These are phyloP conservation scores for Calonectria pseudoturangicola DNA, from an alignment of 2,329 filamentous ascomycete species.

Conservation along the genomic window DNA sequence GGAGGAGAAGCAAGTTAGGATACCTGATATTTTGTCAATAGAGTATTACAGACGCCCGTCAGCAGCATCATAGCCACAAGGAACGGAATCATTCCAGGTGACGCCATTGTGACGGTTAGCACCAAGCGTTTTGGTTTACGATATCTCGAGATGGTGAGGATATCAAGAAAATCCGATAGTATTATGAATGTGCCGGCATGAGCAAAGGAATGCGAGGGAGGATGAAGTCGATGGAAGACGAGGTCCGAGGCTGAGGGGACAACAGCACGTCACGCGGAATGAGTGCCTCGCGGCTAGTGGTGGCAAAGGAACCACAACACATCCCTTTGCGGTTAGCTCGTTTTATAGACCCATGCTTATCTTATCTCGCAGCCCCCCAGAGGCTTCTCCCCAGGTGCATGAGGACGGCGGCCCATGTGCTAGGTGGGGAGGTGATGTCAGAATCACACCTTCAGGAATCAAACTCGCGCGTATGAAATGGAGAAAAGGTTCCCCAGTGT, in stretches of 20 bases:
- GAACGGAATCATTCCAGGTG: constrained; percentile 84
- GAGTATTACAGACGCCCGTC: constrained; percentile 96
- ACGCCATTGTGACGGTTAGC: constrained; percentile 75
- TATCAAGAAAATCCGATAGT: background rate
- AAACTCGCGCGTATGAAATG: background rate
- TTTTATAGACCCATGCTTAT: constrained; percentile 12
- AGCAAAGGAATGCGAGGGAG: background rate
- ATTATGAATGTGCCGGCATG: background rate
- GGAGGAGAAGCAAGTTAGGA: constrained; percentile 49
- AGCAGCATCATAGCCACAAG: constrained; percentile 97
- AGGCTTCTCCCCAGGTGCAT: background rate
- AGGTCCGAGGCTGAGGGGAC: constrained; percentile 26
- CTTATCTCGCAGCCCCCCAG: constrained; percentile 13
- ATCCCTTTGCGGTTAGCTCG: background rate
- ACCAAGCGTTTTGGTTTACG: constrained; percentile 17
- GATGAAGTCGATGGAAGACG: background rate
- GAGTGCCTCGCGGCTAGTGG: constrained; percentile 18
- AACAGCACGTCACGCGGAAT: constrained; percentile 34
- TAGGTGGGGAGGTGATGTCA: constrained; percentile 6
- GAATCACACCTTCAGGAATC: background rate
- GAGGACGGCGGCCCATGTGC: background rate
- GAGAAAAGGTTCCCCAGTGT: background rate
- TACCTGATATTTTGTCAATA: constrained; percentile 97
- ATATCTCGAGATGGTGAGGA: background rate
- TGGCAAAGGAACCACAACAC: constrained; percentile 7